Base-by-base conservation (phyloP, 2,329 filamentous ascomycete genomes). In the Torrubiellomyces zombiae region DNA sequence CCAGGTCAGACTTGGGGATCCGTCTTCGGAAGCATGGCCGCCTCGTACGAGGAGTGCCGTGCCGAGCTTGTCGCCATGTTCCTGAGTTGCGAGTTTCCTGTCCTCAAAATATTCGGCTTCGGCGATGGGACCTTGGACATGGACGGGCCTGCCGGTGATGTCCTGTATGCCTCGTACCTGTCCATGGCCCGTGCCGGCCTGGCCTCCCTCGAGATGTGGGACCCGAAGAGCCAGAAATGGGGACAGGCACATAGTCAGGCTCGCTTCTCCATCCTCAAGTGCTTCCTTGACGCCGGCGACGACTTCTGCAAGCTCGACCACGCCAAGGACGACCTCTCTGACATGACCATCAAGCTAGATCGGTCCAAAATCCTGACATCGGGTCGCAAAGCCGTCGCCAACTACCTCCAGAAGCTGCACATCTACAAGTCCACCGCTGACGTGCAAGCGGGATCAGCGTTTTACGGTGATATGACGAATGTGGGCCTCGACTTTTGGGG, bases 11-110 rank as follows among this genome's bases (percentile, higher is more conserved):
- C 86, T 0, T 95, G 85, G 85, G 79, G 81, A 28, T 82, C 75
- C 5, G 81, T 93, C 0, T 95, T 95, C 43, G 83, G 85, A 14
- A 70, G 78, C 32, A 70, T 91, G 34, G 82, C 85, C 18, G 81
- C 77, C 4, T 80, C 75, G 10, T 94, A 93, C 43, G 86, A 95
- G 52, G 86, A 95, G 51, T 95, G 86, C 48, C 74, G 86, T 28
- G 86, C 86, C 4, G 86, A 95, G 48, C 78, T 83, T 40, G 85
- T 94, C 8, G 86, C 85, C 25, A 93, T 94, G 83, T 75, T 73
- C 20, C 60, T 95, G 27, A 71, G 75, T 43, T 92, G 85, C 51
- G 85, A 94, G 42, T 93, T 92, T 44, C 64, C 71, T 8, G 81
- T 91, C 24, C 64, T 95, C 12, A 67, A 83, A 47, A 86, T 94